Conservation (phyloP, 768 basidiomycete species). For the Grammothele lineata region DNA sequence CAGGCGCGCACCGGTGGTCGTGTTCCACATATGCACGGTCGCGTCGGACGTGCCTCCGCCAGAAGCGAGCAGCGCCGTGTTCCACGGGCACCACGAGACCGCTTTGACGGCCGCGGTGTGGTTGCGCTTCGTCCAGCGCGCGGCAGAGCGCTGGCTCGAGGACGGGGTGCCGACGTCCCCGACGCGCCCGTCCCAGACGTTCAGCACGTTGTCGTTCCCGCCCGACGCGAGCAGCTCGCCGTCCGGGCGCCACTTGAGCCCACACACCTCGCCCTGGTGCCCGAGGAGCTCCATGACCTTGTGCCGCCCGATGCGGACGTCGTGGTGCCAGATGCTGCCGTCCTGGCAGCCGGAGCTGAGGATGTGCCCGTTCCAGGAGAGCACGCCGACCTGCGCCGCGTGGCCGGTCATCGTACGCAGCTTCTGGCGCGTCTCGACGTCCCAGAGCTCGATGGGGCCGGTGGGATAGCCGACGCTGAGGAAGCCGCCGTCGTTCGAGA, state of each 20-base stretch:
- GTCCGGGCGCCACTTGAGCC: slow-evolving; percentile 83
- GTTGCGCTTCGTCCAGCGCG: slow-evolving; percentile 52
- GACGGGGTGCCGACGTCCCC: slow-evolving; percentile 22
- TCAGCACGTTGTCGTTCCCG: slow-evolving; percentile 97
- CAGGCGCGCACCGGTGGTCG: slow-evolving; percentile 85
- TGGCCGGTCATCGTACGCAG: slow-evolving; percentile 92
- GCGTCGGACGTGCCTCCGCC: slow-evolving; percentile 96
- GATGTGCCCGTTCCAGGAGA: slow-evolving; percentile 87
- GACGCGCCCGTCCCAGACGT: slow-evolving; percentile 88
- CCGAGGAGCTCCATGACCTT: slow-evolving; percentile 88
- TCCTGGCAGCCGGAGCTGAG: slow-evolving; percentile 87
- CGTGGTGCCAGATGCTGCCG: slow-evolving; percentile 95
- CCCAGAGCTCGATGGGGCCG: slow-evolving; percentile 95
- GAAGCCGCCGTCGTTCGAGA: slow-evolving; percentile 76
- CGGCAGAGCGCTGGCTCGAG: slow-evolving; percentile 17
- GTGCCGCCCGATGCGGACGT: slow-evolving; percentile 78
- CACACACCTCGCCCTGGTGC: slow-evolving; percentile 91
- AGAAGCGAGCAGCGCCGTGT: slow-evolving; percentile 82
- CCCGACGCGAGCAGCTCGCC: slow-evolving; percentile 91
- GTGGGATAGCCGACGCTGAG: slow-evolving; percentile 76
- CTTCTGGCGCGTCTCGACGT: slow-evolving; percentile 72
- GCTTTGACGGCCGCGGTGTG: slow-evolving; percentile 57
- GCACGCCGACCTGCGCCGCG: slow-evolving; percentile 72
- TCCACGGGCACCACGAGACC: slow-evolving; percentile 97
- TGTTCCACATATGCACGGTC: slow-evolving; percentile 87